Conservation (phyloP, 2,329 filamentous ascomycete species). For the Fusarium nurragi region DNA sequence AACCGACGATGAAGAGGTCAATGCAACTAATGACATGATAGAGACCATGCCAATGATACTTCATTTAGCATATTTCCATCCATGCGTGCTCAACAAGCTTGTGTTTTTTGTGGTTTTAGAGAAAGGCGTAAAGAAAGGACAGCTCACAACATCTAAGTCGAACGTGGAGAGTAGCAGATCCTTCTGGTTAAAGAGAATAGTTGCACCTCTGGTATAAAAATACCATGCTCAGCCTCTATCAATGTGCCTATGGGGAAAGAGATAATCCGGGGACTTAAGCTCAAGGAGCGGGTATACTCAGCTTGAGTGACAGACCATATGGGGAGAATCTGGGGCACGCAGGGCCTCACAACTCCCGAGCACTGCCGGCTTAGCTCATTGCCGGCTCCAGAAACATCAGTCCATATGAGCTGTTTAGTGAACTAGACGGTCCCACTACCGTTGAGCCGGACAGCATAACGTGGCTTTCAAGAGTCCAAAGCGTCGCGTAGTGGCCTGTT, state of each 20-base stretch:
- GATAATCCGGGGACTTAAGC: neutral
- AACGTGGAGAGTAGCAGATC: neutral
- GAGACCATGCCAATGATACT: neutral
- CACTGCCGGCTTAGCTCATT: slow-evolving; percentile 12
- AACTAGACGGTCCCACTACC: neutral
- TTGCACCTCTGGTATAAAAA: neutral
- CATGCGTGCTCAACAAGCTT: neutral
- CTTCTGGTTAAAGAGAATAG: neutral
- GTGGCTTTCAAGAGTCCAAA: slow-evolving; percentile 10
- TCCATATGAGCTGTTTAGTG: slow-evolving; percentile 1
- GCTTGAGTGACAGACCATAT: slow-evolving; percentile 3
- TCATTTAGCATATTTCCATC: neutral
- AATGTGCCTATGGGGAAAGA: neutral
- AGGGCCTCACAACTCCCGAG: slow-evolving; percentile 12
- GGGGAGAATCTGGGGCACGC: slow-evolving; percentile 27
- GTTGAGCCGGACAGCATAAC: slow-evolving; percentile 6
- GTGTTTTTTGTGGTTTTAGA: neutral
- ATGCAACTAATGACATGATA: neutral
- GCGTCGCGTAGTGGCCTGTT: slow-evolving; percentile 3
- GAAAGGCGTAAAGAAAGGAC: neutral
- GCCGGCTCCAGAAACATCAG: slow-evolving; percentile 2
- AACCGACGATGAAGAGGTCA: neutral
- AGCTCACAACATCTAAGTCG: neutral
- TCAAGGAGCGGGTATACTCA: neutral
- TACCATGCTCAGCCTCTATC: neutral